Conservation (phyloP, 208 protist species). For the Wallacemonas sp. region DNA sequence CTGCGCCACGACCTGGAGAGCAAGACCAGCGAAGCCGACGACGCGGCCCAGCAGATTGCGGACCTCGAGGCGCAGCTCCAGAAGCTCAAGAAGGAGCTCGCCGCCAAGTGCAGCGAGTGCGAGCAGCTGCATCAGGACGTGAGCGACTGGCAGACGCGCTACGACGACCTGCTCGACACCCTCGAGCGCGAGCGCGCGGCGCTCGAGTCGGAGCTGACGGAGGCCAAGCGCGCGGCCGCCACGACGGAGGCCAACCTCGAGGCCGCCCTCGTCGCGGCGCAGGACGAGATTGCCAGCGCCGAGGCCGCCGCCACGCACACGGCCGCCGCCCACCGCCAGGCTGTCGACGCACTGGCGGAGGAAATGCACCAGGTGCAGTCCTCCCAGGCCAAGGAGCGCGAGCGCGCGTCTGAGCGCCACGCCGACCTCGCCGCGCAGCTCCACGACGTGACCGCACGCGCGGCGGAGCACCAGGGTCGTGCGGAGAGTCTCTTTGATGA, state of each 20-base stretch:
- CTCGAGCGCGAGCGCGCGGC: slow-evolving; percentile 32
- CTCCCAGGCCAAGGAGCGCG: slow-evolving; percentile 21
- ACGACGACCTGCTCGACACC: slow-evolving; percentile 23
- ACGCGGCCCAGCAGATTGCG: slow-evolving; percentile 5
- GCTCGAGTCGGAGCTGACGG: slow-evolving; percentile 38
- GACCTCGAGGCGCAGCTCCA: not conserved
- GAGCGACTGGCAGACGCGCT: slow-evolving; percentile 7
- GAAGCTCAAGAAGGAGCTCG: slow-evolving; percentile 20
- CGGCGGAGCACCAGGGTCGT: slow-evolving; percentile 24
- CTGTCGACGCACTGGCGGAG: slow-evolving; percentile 14
- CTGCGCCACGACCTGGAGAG: slow-evolving; percentile 11
- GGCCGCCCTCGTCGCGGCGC: not conserved
- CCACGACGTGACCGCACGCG: slow-evolving; percentile 17
- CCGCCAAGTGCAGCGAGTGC: slow-evolving; percentile 7
- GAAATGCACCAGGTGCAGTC: slow-evolving; percentile 17
- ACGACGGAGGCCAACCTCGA: slow-evolving; percentile 26
- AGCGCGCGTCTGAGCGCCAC: slow-evolving; percentile 11
- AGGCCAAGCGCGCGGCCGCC: slow-evolving; percentile 33
- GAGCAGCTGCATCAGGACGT: slow-evolving; percentile 6
- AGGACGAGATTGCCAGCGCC: slow-evolving; percentile 36
- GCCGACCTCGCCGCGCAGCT: slow-evolving; percentile 20
- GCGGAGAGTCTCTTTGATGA: slow-evolving; percentile 20
- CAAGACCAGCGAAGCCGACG: slow-evolving; percentile 5
- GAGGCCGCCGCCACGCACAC: slow-evolving; percentile 22
- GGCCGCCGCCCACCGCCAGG: not conserved